Evolutionary conservation across 768 basidiomycete species (phyloP).

Genomic region (Leucocoprinus sp.): DNA sequence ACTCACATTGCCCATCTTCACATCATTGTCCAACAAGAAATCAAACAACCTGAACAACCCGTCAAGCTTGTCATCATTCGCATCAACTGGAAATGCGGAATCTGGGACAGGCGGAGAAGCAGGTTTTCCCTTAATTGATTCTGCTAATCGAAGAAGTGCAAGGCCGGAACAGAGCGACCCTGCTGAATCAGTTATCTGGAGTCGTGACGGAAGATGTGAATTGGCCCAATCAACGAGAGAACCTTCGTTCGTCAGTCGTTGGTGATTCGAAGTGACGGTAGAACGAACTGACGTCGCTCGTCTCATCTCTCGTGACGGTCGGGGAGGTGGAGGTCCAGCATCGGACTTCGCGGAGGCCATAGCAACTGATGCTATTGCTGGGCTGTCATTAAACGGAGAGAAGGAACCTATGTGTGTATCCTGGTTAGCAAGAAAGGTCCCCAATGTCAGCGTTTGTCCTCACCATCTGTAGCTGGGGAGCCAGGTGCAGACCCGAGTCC

Average conservation of each 20-base stretch:
- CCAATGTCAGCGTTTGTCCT: conserved; percentile 40
- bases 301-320: conserved; percentile 62
- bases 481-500: conserved; percentile 30
- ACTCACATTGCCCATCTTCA: conserved; percentile 85
- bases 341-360: conserved; percentile 9
- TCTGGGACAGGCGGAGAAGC: conserved; percentile 69
- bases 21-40: conserved; percentile 85
- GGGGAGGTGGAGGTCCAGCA: conserved; percentile 37
- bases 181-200: conserved; percentile 44
- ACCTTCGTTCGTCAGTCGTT: conserved; percentile 37
- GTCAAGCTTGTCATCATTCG: conserved; percentile 73
- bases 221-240: conserved; percentile 87
- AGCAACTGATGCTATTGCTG: background rate
- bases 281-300: conserved; percentile 26
- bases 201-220: conserved; percentile 56
- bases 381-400: conserved; percentile 14
- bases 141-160: conserved; percentile 76
- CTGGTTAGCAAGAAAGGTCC: conserved; percentile 51
- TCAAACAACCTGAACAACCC: conserved; percentile 88
- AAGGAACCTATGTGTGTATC: conserved; percentile 17
- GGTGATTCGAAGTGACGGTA: conserved; percentile 15
- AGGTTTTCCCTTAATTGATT: conserved; percentile 63
- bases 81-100: conserved; percentile 62
- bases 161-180: conserved; percentile 57
- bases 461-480: conserved; percentile 16